Conservation (phyloP, 345 rosid genomes). For the Cardamine resedifolia region DNA sequence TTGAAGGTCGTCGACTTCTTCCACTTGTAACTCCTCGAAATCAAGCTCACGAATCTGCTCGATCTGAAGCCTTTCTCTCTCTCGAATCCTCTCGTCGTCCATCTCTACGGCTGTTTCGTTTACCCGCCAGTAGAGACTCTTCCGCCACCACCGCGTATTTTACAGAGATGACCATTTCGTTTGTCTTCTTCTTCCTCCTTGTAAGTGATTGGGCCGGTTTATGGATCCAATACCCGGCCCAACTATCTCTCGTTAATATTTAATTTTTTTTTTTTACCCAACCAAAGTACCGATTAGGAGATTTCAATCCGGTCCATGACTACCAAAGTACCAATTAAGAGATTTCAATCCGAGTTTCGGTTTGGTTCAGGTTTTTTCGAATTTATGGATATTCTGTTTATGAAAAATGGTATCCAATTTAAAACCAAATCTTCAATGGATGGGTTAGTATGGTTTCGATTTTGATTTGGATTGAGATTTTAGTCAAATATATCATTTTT, state of each 20-base stretch:
- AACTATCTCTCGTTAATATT: background rate
- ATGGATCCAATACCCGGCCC: slow-evolving; percentile 10
- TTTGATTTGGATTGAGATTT: too few species aligned
- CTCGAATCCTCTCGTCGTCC: slow-evolving; percentile 54
- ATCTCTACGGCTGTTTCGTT: slow-evolving; percentile 30
- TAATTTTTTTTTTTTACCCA: too few species aligned
- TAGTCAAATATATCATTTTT: too few species aligned
- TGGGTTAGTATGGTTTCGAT: too few species aligned
- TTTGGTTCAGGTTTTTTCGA: too few species aligned
- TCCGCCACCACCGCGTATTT: slow-evolving; percentile 15
- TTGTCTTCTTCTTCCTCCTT: background rate
- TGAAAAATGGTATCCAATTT: too few species aligned
- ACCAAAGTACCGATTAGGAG: too few species aligned
- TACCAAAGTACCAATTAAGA: too few species aligned
- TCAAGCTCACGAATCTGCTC: slow-evolving; percentile 89
- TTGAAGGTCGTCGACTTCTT: slow-evolving; percentile 66
- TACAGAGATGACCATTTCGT: background rate
- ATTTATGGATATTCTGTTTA: too few species aligned
- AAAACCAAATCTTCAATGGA: too few species aligned
- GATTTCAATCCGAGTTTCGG: too few species aligned
- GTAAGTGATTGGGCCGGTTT: background rate
- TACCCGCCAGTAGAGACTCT: slow-evolving; percentile 18
- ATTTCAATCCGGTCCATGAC: too few species aligned
- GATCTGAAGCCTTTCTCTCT: slow-evolving; percentile 78
- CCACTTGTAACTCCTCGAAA: slow-evolving; percentile 78